A percentile compares a stretch with the other conserved stretches of the same genome.
phyloP scores from a whole-genome alignment of 805 yeast genomes.

The Nakazawaea sp. region DNA sequence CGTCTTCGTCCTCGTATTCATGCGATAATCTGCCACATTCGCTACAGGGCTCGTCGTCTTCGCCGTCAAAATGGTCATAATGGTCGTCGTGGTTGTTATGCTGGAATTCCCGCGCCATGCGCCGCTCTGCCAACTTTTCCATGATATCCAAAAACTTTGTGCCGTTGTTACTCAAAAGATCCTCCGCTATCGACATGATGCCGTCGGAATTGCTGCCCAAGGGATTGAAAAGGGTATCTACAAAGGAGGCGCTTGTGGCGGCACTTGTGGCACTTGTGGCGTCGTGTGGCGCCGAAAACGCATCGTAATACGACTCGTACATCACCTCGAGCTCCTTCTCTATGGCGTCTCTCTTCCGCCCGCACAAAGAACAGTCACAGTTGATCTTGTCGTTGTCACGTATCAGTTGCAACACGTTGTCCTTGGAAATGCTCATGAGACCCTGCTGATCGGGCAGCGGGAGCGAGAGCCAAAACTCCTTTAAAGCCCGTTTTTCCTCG shows the following conservation, averaged over 20 bases:
- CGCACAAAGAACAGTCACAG: conserved; percentile 76
- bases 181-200: conserved; percentile 66
- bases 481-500: conserved; percentile 46
- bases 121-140: conserved; percentile 61
- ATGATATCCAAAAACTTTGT: conserved; percentile 70
- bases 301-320: conserved; percentile 61
- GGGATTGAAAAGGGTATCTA: conserved; percentile 8
- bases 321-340: conserved; percentile 72
- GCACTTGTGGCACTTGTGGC: neutral
- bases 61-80: conserved; percentile 20
- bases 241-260: conserved; percentile 1
- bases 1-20: conserved; percentile 20
- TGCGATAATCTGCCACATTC: conserved; percentile 24
- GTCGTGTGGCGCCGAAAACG: neutral
- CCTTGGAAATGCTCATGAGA: conserved; percentile 60
- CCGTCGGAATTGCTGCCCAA: conserved; percentile 27
- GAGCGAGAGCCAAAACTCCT: conserved; percentile 61
- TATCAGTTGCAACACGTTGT: conserved; percentile 59
- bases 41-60: conserved; percentile 23
- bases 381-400: conserved; percentile 47
- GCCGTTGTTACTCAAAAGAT: conserved; percentile 72
- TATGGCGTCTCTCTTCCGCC: conserved; percentile 61
- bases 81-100: conserved; percentile 19
- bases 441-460: conserved; percentile 52
- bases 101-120: conserved; percentile 24